Evolutionary conservation across 176 grass and related monocot species (phyloP).

Genomic region (Aechmea fasciata): DNA sequence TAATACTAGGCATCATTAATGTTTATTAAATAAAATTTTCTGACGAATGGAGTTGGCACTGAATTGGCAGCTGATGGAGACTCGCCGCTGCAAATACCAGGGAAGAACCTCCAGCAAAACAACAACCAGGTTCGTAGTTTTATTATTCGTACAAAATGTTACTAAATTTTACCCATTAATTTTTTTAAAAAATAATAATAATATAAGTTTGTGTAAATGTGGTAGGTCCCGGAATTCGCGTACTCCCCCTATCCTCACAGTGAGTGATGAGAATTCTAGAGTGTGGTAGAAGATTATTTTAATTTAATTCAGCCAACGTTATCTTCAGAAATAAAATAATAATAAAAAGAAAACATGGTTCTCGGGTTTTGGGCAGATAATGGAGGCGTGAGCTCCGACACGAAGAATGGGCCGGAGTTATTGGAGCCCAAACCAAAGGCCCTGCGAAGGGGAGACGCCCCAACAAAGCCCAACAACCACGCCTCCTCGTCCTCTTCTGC

Average conservation of each 20-base stretch:
- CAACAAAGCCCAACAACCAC: slow-evolving; percentile 19
- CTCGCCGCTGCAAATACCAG: slow-evolving; percentile 52
- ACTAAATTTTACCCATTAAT: not conserved
- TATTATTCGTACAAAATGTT: not conserved
- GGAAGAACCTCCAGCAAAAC: slow-evolving; percentile 29
- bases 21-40: not conserved
- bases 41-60: not conserved
- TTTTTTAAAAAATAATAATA: not conserved
- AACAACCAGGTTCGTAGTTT: slow-evolving; percentile 5
- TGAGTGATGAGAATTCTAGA: slow-evolving; percentile 20
- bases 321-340: not conserved
- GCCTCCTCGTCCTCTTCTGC: slow-evolving; percentile 31
- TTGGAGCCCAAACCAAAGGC: slow-evolving; percentile 8
- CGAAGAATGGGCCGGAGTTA: slow-evolving; percentile 23
- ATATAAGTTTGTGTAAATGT: not conserved
- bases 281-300: not conserved
- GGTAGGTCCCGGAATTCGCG: slow-evolving; percentile 35
- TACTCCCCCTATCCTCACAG: slow-evolving; percentile 46
- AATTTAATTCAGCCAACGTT: not conserved
- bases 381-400: not conserved
- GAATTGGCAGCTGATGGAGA: slow-evolving; percentile 55
- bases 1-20: not conserved
- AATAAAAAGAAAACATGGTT: not conserved
- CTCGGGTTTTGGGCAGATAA: not conserved
- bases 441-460: slow-evolving; percentile 9